phyloP scores from a whole-genome alignment of 1,139 yeast species.

The Protomyces inouyei region DNA sequence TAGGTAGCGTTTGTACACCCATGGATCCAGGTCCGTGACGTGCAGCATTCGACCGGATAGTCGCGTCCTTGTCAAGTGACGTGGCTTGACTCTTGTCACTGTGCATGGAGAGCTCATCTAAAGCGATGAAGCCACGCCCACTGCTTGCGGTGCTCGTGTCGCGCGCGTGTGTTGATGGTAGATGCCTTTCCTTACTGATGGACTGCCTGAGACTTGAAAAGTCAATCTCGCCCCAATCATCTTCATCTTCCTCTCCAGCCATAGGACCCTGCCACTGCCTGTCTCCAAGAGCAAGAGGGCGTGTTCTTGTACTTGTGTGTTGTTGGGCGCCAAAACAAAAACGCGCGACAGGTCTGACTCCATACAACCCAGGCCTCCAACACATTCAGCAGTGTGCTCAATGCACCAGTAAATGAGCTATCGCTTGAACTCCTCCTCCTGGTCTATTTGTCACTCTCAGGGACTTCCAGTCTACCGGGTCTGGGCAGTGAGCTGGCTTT shows the following conservation, averaged over 20 bases:
- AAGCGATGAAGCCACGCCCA: background rate
- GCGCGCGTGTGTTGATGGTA: background rate
- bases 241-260: background rate
- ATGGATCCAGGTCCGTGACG: background rate
- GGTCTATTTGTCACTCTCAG: too few species aligned
- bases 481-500: too few species aligned
- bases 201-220: background rate
- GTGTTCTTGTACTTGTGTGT: too few species aligned
- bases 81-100: background rate
- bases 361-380: too few species aligned
- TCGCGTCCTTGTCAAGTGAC: background rate
- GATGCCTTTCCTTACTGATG: background rate
- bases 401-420: too few species aligned
- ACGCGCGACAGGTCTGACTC: too few species aligned
- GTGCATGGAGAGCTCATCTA: background rate
- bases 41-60: background rate
- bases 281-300: too few species aligned
- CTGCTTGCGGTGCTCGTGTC: background rate
- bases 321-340: too few species aligned
- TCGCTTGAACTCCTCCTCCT: too few species aligned
- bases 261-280: too few species aligned
- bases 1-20: background rate
- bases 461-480: too few species aligned
- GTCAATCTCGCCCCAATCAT: constrained; percentile 8
- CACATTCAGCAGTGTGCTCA: too few species aligned